Conservation (phyloP, 305 asterid species). For the Rubia peregrina region DNA sequence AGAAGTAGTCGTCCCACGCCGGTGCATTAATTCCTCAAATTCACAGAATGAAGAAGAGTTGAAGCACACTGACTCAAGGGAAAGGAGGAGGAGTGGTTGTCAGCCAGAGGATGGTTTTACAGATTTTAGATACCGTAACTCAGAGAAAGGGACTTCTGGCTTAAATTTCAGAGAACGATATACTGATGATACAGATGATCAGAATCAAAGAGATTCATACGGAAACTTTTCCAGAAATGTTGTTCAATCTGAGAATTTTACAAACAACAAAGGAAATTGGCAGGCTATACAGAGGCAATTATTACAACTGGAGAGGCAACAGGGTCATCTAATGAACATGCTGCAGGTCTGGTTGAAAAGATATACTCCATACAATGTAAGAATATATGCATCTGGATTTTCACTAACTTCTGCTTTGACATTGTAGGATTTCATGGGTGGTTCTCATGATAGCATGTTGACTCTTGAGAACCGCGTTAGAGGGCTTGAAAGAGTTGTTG, state of each 20-base stretch:
- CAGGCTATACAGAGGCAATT: conserved; percentile 90
- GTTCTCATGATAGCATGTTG: conserved; percentile 93
- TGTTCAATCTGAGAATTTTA: conserved; percentile 62
- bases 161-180: conserved; percentile 28
- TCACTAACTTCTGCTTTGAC: conserved; percentile 22
- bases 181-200: conserved; percentile 38
- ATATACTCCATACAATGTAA: background rate
- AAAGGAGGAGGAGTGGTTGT: conserved; percentile 33
- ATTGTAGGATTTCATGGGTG: conserved; percentile 91
- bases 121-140: conserved; percentile 25
- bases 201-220: conserved; percentile 54
- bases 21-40: conserved; percentile 52
- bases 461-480: conserved; percentile 94
- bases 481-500: conserved; percentile 97
- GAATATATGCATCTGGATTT: conserved; percentile 17
- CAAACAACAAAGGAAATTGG: conserved; percentile 81
- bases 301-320: conserved; percentile 88
- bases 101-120: conserved; percentile 36
- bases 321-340: conserved; percentile 92
- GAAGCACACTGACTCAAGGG: conserved; percentile 40
- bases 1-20: conserved; percentile 90
- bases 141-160: conserved; percentile 40
- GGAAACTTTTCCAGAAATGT: conserved; percentile 46
- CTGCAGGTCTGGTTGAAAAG: conserved; percentile 54
- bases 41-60: conserved; percentile 50